These are phyloP conservation scores for Penicillium crystallinum DNA, from an alignment of 495 filamentous ascomycete genomes.

Conservation along the genomic window DNA sequence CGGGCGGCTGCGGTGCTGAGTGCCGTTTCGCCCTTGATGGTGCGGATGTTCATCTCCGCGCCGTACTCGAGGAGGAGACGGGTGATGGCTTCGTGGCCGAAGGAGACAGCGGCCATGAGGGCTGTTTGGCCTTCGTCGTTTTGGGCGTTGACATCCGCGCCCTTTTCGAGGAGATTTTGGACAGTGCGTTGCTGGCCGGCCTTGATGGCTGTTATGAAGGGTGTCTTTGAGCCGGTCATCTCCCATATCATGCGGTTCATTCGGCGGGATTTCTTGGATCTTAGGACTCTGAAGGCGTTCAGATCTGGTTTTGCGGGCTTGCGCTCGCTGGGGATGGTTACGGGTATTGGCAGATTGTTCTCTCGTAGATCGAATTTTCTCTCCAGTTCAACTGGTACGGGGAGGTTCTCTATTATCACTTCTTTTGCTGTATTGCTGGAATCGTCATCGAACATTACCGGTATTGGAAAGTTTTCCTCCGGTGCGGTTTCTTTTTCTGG, in stretches of 20 bases:
- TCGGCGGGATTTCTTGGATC: conserved; percentile 8
- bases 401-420: background rate
- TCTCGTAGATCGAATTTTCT: background rate
- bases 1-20: conserved; percentile 29
- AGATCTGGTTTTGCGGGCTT: background rate
- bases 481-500: background rate
- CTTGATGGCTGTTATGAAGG: conserved; percentile 11
- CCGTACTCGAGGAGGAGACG: conserved; percentile 24
- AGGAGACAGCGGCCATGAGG: conserved; percentile 29
- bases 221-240: conserved; percentile 6
- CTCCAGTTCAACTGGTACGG: background rate
- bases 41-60: conserved; percentile 14
- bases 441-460: background rate
- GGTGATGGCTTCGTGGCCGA: conserved; percentile 18
- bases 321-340: background rate
- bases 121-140: conserved; percentile 30
- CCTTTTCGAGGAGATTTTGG: conserved; percentile 23
- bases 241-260: conserved; percentile 13
- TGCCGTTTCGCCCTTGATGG: conserved; percentile 22
- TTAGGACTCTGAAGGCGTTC: background rate
- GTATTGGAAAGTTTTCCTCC: conserved; percentile 7
- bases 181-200: background rate
- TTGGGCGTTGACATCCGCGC: conserved; percentile 33
- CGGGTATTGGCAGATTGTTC: background rate
- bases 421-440: background rate